Evolutionary conservation across 1,284 basidiomycete genomes (phyloP).

Genomic region (Microbotryum violaceum): DNA sequence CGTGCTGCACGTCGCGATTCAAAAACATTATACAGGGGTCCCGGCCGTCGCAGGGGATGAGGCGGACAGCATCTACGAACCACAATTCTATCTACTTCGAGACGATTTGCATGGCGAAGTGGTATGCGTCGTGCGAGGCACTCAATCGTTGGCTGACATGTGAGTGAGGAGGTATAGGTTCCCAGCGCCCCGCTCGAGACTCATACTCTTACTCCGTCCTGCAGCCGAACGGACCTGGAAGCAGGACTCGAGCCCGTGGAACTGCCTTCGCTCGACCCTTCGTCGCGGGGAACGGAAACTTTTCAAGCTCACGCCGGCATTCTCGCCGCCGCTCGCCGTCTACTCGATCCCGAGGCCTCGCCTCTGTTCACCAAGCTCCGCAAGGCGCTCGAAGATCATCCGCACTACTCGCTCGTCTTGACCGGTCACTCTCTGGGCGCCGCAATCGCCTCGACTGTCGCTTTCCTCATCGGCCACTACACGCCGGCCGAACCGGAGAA

Average conservation of each 20-base stretch:
- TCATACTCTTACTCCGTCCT: not conserved
- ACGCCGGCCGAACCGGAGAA: not conserved
- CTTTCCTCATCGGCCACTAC: slow-evolving; percentile 19
- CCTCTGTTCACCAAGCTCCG: slow-evolving; percentile 18
- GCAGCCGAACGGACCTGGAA: slow-evolving; percentile 26
- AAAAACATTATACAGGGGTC: slow-evolving; percentile 11
- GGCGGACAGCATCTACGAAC: slow-evolving; percentile 12
- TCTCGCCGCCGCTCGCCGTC: slow-evolving; percentile 16
- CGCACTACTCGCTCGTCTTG: slow-evolving; percentile 23
- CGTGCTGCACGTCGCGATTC: slow-evolving; percentile 29
- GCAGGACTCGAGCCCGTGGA: slow-evolving; percentile 14
- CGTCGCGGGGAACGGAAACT: not conserved
- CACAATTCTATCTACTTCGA: slow-evolving; percentile 25
- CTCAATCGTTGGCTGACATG: slow-evolving; percentile 27
- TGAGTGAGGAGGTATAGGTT: not conserved
- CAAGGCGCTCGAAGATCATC: slow-evolving; percentile 14
- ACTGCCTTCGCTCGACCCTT: not conserved
- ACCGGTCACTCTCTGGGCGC: slow-evolving; percentile 28
- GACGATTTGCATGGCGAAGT: slow-evolving; percentile 22
- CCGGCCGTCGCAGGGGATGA: not conserved
- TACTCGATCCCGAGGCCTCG: slow-evolving; percentile 9
- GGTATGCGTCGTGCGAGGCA: slow-evolving; percentile 25
- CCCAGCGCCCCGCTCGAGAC: not conserved
- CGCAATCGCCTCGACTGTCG: slow-evolving; percentile 20
- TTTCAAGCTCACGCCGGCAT: slow-evolving; percentile 25